A percentile compares a stretch with the other conserved stretches of the same genome.
phyloP scores from a whole-genome alignment of 306 rosid species.

The Cajanus cajan region DNA sequence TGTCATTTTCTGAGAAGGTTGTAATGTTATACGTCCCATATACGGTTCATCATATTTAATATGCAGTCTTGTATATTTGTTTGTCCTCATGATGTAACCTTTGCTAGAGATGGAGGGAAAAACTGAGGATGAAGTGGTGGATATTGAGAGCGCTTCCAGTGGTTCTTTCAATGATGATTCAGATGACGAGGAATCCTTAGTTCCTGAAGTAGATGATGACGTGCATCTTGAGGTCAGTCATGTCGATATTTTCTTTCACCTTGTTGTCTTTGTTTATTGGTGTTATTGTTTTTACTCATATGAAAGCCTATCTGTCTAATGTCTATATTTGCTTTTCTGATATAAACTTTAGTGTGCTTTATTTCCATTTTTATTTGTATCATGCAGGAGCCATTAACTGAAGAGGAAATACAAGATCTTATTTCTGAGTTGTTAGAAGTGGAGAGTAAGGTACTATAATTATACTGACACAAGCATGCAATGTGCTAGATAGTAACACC shows the following conservation, averaged over 20 bases:
- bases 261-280: background rate
- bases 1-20: background rate
- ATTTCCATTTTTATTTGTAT: constrained; percentile 20
- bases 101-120: constrained; percentile 60
- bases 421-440: constrained; percentile 83
- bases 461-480: constrained; percentile 1
- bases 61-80: constrained; percentile 1
- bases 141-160: constrained; percentile 55
- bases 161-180: constrained; percentile 67
- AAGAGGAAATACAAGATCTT: constrained; percentile 75
- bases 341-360: background rate
- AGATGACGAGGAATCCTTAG: constrained; percentile 58
- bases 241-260: background rate
- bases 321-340: constrained; percentile 1
- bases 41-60: background rate
- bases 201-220: constrained; percentile 59
- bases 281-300: background rate
- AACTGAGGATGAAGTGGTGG: constrained; percentile 57
- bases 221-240: constrained; percentile 58
- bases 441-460: constrained; percentile 85
- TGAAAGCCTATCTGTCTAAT: background rate
- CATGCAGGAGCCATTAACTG: constrained; percentile 80
- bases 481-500: background rate
- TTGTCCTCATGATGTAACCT: constrained; percentile 22
- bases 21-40: background rate